Evolutionary conservation across 345 rosid genomes (phyloP), one percentile per base, ranked within the genome.

Genomic region (Syzygium oleosum): DNA sequence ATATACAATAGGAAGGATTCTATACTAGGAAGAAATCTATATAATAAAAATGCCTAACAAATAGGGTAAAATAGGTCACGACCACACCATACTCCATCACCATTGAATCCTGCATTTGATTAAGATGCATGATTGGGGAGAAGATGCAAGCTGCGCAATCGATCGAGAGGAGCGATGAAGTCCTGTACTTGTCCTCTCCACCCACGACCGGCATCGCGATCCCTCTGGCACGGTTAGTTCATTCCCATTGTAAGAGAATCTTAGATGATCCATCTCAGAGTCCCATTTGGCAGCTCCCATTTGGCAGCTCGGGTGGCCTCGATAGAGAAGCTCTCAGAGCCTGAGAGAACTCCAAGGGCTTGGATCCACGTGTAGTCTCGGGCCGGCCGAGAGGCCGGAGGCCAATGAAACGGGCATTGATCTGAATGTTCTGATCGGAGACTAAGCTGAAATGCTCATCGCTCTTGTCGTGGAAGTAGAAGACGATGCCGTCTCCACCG

Each of bases 291-390:
- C 87, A 25, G 78, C 88, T 61, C 53, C 90, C 90, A 88, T 51
- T 80, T 51, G 19, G 88, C 87, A 25, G 78, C 88, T 61, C 53
- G 58, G 53, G 5, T 43, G 88, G 86, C 88, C 38, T 84, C 90
- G 22, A 88, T 63, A 83, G 88, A 77, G 84, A 88, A 86, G 34
- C 51, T 53, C 41, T 86, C 84, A 52, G 52, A 58, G 79, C 77
- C 87, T 23, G 86, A 86, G 79, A 88, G 53, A 55, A 88, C 51
- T 51, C 88, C 90, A 3, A 88, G 90, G 52, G 86, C 52, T 53
- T 88, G 88, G 54, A 88, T 86, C 90, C 88, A 86, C 15, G 90
- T 83, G 90, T 56, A 77, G 88, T 88, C 88, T 12, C 90, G 86
- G 52, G 27, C 41, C 86, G 53, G 7, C 84, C 86, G 11, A n/a